Conservation (phyloP, 2,329 filamentous ascomycete genomes). For the Lachnellula subtilissima region DNA sequence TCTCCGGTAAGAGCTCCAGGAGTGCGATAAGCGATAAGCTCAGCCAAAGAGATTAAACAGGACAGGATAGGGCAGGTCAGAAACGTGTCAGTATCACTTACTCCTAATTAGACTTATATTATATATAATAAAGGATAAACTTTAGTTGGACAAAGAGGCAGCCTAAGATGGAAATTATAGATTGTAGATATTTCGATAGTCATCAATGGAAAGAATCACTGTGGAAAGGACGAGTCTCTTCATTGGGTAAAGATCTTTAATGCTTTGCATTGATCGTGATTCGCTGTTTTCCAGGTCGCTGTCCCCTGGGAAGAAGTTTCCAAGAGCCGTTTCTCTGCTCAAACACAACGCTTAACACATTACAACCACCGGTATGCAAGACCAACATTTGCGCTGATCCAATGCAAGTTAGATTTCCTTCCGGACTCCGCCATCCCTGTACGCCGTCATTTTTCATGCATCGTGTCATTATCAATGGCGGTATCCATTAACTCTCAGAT, state of each 20-base stretch:
- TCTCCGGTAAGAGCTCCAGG: neutral
- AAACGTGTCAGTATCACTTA: too few species aligned
- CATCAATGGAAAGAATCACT: too few species aligned
- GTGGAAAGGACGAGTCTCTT: neutral
- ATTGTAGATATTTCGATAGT: too few species aligned
- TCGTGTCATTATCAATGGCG: slow-evolving; percentile 23
- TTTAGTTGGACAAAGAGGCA: too few species aligned
- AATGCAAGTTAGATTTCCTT: slow-evolving; percentile 13
- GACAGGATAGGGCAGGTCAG: too few species aligned
- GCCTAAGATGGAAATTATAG: too few species aligned
- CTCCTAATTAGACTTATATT: too few species aligned
- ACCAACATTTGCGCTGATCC: slow-evolving; percentile 13
- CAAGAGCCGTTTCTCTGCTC: slow-evolving; percentile 8
- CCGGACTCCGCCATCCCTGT: slow-evolving; percentile 17
- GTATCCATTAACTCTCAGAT: slow-evolving; percentile 25
- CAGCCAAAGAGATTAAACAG: too few species aligned
- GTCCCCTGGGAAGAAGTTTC: slow-evolving; percentile 8
- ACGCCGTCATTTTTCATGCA: slow-evolving; percentile 30
- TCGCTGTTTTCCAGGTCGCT: slow-evolving; percentile 8
- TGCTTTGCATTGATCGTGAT: slow-evolving; percentile 5
- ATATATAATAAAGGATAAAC: too few species aligned
- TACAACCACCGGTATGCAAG: slow-evolving; percentile 19
- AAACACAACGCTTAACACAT: slow-evolving; percentile 20
- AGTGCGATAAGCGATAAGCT: too few species aligned
- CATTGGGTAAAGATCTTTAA: neutral